These are phyloP conservation scores for Pascua sp. DNA, from an alignment of 1,284 basidiomycete genomes.

Conservation along the genomic window DNA sequence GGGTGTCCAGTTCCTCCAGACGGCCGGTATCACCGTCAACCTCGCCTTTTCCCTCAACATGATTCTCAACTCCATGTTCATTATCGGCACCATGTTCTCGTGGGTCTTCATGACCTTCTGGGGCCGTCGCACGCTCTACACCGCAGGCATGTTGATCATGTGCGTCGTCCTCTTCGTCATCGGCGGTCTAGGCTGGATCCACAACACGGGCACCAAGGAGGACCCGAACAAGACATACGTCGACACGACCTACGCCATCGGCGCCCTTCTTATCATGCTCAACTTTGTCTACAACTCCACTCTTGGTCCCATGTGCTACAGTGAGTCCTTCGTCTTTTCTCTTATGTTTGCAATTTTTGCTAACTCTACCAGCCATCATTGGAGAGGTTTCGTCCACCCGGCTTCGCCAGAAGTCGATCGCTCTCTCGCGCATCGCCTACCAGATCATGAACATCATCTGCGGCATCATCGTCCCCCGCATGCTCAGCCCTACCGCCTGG, in stretches of 20 bases:
- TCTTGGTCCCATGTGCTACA: slow-evolving; percentile 27
- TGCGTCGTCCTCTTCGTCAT: slow-evolving; percentile 13
- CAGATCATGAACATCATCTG: slow-evolving; percentile 32
- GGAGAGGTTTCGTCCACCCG: slow-evolving; percentile 47
- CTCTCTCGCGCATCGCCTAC: slow-evolving; percentile 51
- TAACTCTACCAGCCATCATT: neutral
- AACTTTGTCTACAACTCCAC: slow-evolving; percentile 20
- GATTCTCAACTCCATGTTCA: slow-evolving; percentile 15
- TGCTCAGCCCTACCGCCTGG: slow-evolving; percentile 5
- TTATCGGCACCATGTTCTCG: slow-evolving; percentile 9
- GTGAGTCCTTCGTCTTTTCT: neutral
- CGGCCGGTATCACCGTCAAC: slow-evolving; percentile 45
- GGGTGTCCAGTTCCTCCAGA: slow-evolving; percentile 39
- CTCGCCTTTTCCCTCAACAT: slow-evolving; percentile 47
- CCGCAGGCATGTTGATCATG: slow-evolving; percentile 17
- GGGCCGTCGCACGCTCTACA: slow-evolving; percentile 19
- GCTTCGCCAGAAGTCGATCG: slow-evolving; percentile 50
- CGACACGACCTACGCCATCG: slow-evolving; percentile 8
- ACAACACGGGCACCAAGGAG: neutral
- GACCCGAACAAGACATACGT: neutral
- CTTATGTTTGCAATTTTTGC: too few relatives aligned
- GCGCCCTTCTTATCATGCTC: slow-evolving; percentile 21
- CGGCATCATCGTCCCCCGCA: slow-evolving; percentile 18
- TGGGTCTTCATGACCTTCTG: slow-evolving; percentile 7
- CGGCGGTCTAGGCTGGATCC: slow-evolving; percentile 15